Evolutionary conservation across 2,329 filamentous ascomycete genomes (phyloP).

Genomic region (Plectosphaerella cucumerina): DNA sequence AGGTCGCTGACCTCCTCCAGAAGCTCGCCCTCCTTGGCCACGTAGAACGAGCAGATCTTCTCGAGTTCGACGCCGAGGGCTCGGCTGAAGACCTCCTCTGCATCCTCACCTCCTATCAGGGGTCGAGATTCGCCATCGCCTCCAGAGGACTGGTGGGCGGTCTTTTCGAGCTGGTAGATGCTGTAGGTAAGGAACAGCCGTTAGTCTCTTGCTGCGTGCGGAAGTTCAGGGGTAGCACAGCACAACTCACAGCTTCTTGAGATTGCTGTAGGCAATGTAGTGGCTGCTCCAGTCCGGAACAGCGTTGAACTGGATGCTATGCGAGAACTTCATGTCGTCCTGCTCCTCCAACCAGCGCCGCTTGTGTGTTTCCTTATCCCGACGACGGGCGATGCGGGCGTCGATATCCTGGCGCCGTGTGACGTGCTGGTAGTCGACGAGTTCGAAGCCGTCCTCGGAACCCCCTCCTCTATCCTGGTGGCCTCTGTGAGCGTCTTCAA

Average conservation of each 20-base stretch:
- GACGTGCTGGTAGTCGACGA: slow-evolving; percentile 33
- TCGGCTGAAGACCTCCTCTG: slow-evolving; percentile 76
- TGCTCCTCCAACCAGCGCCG: slow-evolving; percentile 65
- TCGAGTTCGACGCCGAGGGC: slow-evolving; percentile 86
- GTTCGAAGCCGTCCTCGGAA: slow-evolving; percentile 28
- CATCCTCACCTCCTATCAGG: slow-evolving; percentile 68
- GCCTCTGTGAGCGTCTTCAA: slow-evolving; percentile 1
- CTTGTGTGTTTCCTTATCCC: slow-evolving; percentile 55
- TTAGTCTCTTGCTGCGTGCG: not conserved
- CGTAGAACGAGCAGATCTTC: slow-evolving; percentile 90
- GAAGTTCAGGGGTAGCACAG: not conserved
- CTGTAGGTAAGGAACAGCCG: slow-evolving; percentile 37
- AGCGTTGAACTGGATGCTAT: slow-evolving; percentile 98
- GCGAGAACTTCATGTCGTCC: slow-evolving; percentile 99
- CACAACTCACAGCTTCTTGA: slow-evolving; percentile 85
- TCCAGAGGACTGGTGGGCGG: slow-evolving; percentile 58
- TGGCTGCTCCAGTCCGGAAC: slow-evolving; percentile 99
- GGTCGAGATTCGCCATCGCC: slow-evolving; percentile 81
- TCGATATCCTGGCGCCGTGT: slow-evolving; percentile 21
- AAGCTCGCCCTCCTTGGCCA: slow-evolving; percentile 83
- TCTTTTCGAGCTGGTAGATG: slow-evolving; percentile 93
- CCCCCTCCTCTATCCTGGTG: too few species aligned
- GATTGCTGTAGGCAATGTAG: slow-evolving; percentile 97
- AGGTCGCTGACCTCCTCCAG: slow-evolving; percentile 75
- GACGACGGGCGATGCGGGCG: slow-evolving; percentile 27